Percentiles rank a stretch among this genome's conserved stretches.
Conservation (phyloP, 768 basidiomycete species). For the Lactarius quietus region DNA sequence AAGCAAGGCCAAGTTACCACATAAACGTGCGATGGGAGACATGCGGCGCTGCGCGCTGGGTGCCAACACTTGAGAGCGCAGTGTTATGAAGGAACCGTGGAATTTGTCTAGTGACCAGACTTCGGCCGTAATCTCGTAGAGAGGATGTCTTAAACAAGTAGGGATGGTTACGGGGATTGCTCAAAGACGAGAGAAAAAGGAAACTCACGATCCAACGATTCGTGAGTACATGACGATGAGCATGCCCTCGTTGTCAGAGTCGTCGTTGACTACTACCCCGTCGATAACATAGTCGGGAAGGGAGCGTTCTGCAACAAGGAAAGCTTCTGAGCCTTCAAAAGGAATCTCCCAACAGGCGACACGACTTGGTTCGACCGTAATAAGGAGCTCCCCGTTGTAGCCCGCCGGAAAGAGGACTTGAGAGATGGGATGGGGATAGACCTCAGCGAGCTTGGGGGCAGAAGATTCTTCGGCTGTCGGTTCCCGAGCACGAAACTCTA, state of each 20-base stretch:
- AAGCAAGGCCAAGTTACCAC: conserved; percentile 23
- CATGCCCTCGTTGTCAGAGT: conserved; percentile 28
- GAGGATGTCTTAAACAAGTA: not conserved
- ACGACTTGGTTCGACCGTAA: conserved; percentile 30
- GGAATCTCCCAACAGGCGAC: conserved; percentile 38
- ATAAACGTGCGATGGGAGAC: conserved; percentile 18
- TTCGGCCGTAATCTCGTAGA: conserved; percentile 20
- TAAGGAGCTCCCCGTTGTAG: conserved; percentile 32
- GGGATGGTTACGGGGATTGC: not conserved
- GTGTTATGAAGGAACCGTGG: conserved; percentile 30
- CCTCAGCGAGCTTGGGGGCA: conserved; percentile 19
- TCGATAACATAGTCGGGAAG: conserved; percentile 25
- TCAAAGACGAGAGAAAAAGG: not conserved
- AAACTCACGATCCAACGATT: conserved; percentile 4
- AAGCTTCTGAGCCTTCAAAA: conserved; percentile 34
- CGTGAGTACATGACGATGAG: conserved; percentile 28
- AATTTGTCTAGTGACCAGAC: conserved; percentile 34
- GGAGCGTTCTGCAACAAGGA: conserved; percentile 33
- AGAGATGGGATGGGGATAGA: conserved; percentile 23
- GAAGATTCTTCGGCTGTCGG: conserved; percentile 7
- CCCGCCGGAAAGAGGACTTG: conserved; percentile 34
- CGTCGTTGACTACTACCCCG: conserved; percentile 33
- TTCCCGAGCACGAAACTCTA: conserved; percentile 30
- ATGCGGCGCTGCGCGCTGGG: conserved; percentile 9
- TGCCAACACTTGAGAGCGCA: conserved; percentile 11